Evolutionary conservation across 768 basidiomycete genomes (phyloP).

Genomic region (Boletus reticuloceps): DNA sequence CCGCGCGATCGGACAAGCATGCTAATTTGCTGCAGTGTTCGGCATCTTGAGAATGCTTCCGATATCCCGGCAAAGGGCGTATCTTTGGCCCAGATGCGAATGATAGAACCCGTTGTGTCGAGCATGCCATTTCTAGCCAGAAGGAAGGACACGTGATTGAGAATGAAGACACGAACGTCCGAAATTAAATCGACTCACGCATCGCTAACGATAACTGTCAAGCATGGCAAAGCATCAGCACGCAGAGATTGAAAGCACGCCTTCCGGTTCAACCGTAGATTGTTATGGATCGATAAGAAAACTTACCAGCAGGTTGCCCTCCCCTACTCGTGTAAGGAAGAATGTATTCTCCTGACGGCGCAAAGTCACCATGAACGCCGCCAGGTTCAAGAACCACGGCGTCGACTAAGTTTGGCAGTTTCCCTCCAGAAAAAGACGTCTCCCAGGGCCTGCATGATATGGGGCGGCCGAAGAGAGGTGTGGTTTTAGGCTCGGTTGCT

Average conservation of each 20-base stretch:
- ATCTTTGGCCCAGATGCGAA: constrained; percentile 2
- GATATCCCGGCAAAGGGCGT: not conserved
- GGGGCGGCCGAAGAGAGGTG: not conserved
- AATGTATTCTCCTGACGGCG: constrained; percentile 30
- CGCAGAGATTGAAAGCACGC: not conserved
- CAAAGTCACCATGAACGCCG: constrained; percentile 41
- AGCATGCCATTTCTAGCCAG: constrained; percentile 39
- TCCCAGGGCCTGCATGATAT: constrained; percentile 44
- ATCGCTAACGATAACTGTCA: constrained; percentile 39
- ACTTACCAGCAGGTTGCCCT: constrained; percentile 36
- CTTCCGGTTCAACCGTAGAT: not conserved
- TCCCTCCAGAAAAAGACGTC: constrained; percentile 41
- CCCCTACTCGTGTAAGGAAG: constrained; percentile 46
- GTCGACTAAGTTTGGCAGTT: constrained; percentile 43
- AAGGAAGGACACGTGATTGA: not conserved
- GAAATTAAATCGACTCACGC: constrained; percentile 36
- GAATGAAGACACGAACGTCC: not conserved
- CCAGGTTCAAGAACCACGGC: constrained; percentile 38
- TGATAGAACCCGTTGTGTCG: constrained; percentile 13
- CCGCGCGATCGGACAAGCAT: not conserved
- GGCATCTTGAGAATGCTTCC: constrained; percentile 11
- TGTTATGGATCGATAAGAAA: not conserved
- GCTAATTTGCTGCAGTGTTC: not conserved
- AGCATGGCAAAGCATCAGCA: not conserved
- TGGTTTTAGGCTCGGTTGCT: constrained; percentile 16